Percentiles rank a stretch among this genome's conserved stretches.
phyloP scores from a whole-genome alignment of 192 early-diverging fungal species.

The Linnemannia schmuckeri region DNA sequence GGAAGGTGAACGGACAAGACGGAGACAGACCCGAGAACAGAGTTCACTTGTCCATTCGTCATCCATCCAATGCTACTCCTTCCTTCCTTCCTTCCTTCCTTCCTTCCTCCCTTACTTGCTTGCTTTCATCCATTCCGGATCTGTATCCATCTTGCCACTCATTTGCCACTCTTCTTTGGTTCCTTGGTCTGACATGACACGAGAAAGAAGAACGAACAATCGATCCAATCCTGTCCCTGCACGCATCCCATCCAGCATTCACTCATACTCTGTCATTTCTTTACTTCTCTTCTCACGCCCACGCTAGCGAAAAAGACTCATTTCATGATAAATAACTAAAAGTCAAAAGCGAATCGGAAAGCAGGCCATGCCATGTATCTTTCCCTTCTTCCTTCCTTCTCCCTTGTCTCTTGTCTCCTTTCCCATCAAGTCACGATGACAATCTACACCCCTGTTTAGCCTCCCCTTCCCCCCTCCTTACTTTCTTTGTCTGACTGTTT shows the following conservation, averaged over 20 bases:
- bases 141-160: background rate
- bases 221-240: background rate
- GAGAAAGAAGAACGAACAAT: background rate
- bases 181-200: no score
- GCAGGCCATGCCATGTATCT: background rate
- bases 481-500: background rate
- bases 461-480: background rate
- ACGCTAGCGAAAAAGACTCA: background rate
- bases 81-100: background rate
- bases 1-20: background rate
- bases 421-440: background rate
- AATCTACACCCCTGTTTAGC: background rate
- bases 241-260: no score
- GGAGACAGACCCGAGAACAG: slow-evolving; percentile 1
- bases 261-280: background rate
- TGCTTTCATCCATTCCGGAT: background rate
- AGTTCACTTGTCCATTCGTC: background rate
- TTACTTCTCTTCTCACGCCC: background rate
- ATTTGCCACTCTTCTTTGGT: background rate
- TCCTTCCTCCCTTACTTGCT: no score
- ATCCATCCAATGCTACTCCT: background rate
- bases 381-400: background rate
- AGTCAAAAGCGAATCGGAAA: background rate
- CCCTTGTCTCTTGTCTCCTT: background rate
- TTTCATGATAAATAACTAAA: no score